These are phyloP conservation scores for Rehmannia glutinosa DNA, from an alignment of 257 asterid species.

Conservation along the genomic window DNA sequence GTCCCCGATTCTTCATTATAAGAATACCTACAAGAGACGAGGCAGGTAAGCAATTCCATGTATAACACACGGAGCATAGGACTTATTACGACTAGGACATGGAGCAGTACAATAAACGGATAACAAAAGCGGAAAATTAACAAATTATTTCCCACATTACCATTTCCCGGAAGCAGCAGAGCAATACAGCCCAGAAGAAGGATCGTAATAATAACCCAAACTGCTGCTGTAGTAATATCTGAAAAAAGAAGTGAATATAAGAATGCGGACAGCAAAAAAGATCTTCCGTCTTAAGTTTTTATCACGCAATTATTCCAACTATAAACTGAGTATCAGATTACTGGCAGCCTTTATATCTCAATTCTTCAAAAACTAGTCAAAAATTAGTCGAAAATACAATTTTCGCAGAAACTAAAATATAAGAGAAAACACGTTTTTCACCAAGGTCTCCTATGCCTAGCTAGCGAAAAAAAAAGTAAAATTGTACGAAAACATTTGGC, in stretches of 20 bases:
- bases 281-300: neutral
- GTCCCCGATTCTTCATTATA: constrained; percentile 63
- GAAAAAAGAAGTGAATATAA: constrained; percentile 13
- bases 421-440: neutral
- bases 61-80: neutral
- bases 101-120: neutral
- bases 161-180: constrained; percentile 85
- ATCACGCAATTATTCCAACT: neutral
- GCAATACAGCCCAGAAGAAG: constrained; percentile 81
- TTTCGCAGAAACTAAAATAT: neutral
- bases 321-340: too few species aligned
- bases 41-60: constrained; percentile 6
- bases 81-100: neutral
- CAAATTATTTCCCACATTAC: constrained; percentile 29
- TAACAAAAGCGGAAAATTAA: neutral
- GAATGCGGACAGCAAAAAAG: neutral
- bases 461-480: neutral
- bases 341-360: neutral
- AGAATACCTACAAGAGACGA: constrained; percentile 45
- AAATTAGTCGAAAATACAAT: neutral
- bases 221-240: constrained; percentile 93
- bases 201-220: constrained; percentile 88
- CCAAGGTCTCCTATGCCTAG: too few species aligned
- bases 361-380: neutral
- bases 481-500: neutral